phyloP scores from a whole-genome alignment of 345 rosid species.

The Boechera retrofracta region DNA sequence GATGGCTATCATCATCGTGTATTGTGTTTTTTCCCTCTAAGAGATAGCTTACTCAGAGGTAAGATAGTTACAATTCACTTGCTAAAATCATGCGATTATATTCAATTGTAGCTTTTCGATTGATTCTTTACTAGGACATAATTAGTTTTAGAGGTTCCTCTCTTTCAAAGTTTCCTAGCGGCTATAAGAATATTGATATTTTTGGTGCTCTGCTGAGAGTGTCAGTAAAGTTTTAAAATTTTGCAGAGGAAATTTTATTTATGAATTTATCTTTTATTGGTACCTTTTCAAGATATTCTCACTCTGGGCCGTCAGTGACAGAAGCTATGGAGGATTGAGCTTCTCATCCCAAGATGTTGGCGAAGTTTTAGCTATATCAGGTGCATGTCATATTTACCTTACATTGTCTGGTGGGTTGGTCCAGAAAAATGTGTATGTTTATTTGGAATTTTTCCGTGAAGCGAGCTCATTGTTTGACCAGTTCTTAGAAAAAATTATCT shows the following conservation, averaged over 20 bases:
- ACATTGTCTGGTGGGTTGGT: background rate
- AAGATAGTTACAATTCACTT: conserved; percentile 23
- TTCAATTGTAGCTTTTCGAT: background rate
- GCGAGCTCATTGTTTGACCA: no score
- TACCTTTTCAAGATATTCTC: conserved; percentile 52
- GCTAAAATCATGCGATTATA: background rate
- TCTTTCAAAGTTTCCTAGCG: no score
- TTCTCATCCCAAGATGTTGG: conserved; percentile 71
- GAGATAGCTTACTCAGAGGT: conserved; percentile 74
- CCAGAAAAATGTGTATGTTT: background rate
- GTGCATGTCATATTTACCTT: conserved; percentile 39
- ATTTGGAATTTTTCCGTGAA: background rate
- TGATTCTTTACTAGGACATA: background rate
- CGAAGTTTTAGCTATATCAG: conserved; percentile 68
- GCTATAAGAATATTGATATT: background rate
- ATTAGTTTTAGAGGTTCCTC: no score
- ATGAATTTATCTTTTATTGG: background rate
- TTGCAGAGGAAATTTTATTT: background rate
- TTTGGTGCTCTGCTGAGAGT: conserved; percentile 7
- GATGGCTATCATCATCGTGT: conserved; percentile 60
- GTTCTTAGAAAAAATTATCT: background rate
- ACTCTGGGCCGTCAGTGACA: conserved; percentile 70
- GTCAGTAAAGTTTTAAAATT: background rate
- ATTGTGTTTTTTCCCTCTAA: conserved; percentile 69
- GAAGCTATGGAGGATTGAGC: conserved; percentile 64